Percentiles rank a stretch among this genome's conserved stretches.
Evolutionary conservation across 1,284 basidiomycete genomes (phyloP).

Genomic region (Pseudozyma pruni): DNA sequence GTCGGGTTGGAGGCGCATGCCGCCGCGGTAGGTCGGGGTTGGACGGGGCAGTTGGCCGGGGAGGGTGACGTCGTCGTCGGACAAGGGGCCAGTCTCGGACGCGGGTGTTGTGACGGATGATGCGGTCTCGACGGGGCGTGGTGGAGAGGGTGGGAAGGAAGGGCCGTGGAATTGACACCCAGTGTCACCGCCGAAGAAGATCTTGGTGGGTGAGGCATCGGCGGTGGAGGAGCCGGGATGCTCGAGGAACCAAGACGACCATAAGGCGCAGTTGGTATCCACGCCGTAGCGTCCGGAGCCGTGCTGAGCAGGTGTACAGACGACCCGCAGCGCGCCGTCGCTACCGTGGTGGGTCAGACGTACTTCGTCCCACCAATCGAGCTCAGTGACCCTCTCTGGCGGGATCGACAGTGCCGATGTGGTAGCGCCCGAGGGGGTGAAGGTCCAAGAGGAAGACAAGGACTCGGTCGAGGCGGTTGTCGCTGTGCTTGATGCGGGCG

Average conservation of each 20-base stretch:
- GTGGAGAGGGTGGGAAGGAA: constrained; percentile 34
- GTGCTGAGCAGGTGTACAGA: constrained; percentile 66
- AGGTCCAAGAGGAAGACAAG: constrained; percentile 12
- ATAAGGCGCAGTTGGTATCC: constrained; percentile 55
- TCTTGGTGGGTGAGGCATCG: constrained; percentile 4
- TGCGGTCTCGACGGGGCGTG: constrained; percentile 3
- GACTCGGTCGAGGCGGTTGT: constrained; percentile 3
- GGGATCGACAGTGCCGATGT: constrained; percentile 42
- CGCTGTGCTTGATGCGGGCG: background rate
- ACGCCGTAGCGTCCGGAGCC: constrained; percentile 58
- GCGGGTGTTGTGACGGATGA: constrained; percentile 6
- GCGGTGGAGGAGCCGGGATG: constrained; percentile 3
- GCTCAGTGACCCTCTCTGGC: constrained; percentile 50
- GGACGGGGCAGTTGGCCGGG: background rate
- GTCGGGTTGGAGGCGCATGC: constrained; percentile 13
- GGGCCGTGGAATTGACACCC: constrained; percentile 60
- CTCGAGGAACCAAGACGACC: constrained; percentile 61
- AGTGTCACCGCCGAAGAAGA: constrained; percentile 65
- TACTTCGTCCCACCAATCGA: constrained; percentile 66
- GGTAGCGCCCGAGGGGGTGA: constrained; percentile 13
- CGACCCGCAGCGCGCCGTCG: constrained; percentile 13
- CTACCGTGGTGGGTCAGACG: constrained; percentile 9
- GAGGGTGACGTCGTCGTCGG: constrained; percentile 9
- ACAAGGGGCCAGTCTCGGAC: constrained; percentile 4
- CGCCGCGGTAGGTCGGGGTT: constrained; percentile 24